Conservation (phyloP, 768 basidiomycete species). For the Boletus pseudopeckii region DNA sequence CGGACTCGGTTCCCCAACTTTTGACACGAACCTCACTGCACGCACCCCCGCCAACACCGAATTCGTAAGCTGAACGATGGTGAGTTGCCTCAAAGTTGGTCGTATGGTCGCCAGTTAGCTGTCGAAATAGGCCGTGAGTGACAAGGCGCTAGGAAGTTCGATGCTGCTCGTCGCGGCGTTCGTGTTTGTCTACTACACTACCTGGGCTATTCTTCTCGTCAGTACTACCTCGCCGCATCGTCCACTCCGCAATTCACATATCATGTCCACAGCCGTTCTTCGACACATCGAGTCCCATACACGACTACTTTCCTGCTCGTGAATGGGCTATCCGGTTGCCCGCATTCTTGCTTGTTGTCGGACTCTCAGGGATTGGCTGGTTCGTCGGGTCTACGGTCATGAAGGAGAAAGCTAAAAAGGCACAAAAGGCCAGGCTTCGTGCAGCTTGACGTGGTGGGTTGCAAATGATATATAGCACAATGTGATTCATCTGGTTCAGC, state of each 20-base stretch:
- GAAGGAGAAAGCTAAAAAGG: slow-evolving; percentile 69
- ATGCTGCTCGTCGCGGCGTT: slow-evolving; percentile 78
- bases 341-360: slow-evolving; percentile 75
- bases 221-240: slow-evolving; percentile 22
- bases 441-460: slow-evolving; percentile 43
- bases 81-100: slow-evolving; percentile 11
- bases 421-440: slow-evolving; percentile 57
- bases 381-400: slow-evolving; percentile 78
- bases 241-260: slow-evolving; percentile 1
- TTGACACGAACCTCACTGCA: slow-evolving; percentile 14
- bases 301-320: slow-evolving; percentile 76
- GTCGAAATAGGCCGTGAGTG: slow-evolving; percentile 60
- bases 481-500: too few relatives aligned
- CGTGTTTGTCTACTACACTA: slow-evolving; percentile 87
- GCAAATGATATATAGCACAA: background rate
- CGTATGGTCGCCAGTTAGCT: background rate
- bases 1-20: slow-evolving; percentile 7
- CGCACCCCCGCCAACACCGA: background rate
- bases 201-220: slow-evolving; percentile 87
- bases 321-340: slow-evolving; percentile 93
- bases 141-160: slow-evolving; percentile 72
- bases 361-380: slow-evolving; percentile 72
- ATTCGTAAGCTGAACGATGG: slow-evolving; percentile 20
- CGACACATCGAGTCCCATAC: slow-evolving; percentile 66
- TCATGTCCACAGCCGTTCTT: slow-evolving; percentile 69